Base-by-base conservation (phyloP, 495 filamentous ascomycete genomes). In the Hyaloscypha bicolor region DNA sequence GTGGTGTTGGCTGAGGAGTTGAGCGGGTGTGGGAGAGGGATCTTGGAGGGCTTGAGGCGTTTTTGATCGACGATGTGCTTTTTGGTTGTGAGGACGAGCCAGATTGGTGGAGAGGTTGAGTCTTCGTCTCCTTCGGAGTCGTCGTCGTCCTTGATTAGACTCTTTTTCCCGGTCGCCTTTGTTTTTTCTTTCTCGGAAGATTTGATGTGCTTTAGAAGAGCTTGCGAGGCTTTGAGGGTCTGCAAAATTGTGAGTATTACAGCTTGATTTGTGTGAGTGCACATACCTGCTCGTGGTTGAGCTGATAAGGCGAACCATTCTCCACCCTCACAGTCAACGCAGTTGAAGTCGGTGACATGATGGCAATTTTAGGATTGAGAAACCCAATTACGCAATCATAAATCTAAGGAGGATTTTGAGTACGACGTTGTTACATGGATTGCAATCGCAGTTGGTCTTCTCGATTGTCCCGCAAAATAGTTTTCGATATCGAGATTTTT, bases 41-140 rank as follows among this genome's bases (percentile, higher is more conserved):
- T 83, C 67, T 81, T 82, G 67, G 69, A 64, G 30, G 95, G 94
- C 81, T 96, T 96, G 62, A 97, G 83, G 52, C 85, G 85, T 75
- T 88, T 87, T 72, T 85, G 85, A 73, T 93, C 88, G 62, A 86
- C 81, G 64, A 94, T 88, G 75, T 95, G 91, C 78, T 91, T 92
- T 79, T 98, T 98, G 55, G 93, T 97, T 56, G 92, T 91, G 60
- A 99, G 79, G 12, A 88, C 87, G 37, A 99, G 86, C 90, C 91
- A 96, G 63, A 98, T 81, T 3, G 91, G 86, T 1, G 42, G 42
- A 14, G 61, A 37, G 62, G 16, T 4, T 9, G 77, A 75, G 66
- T 85, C 80, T 21, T 75, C 75, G 2, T 66, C 53, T 30, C 76
- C 71, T 66, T 87, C 86, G 63, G 88, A 81, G 21, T 67, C 80